Evolutionary conservation across 441 rosid species (phyloP).

Genomic region (Rhodomyrtus psidioides): DNA sequence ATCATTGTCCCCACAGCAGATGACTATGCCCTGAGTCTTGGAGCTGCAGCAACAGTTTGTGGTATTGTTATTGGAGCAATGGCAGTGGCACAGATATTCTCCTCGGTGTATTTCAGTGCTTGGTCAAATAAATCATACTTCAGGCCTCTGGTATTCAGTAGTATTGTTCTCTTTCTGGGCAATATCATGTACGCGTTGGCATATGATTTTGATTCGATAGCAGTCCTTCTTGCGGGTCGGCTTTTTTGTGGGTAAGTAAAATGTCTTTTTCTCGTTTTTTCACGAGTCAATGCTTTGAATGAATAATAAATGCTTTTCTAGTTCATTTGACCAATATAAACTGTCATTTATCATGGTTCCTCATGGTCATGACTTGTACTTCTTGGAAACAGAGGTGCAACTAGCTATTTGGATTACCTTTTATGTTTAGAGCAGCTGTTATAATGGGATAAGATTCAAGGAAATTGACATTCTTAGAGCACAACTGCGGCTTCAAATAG

Average conservation of each 20-base stretch:
- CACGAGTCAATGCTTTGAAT: neutral
- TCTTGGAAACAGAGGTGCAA: neutral
- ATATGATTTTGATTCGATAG: slow-evolving; percentile 65
- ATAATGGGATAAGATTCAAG: neutral
- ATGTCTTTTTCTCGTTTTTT: neutral
- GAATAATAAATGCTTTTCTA: neutral
- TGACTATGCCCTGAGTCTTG: slow-evolving; percentile 90
- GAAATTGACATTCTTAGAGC: neutral
- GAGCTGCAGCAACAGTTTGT: slow-evolving; percentile 99
- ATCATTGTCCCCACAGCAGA: slow-evolving; percentile 97
- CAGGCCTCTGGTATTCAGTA: slow-evolving; percentile 91
- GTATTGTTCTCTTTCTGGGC: slow-evolving; percentile 70
- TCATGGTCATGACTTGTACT: neutral
- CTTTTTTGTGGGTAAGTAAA: slow-evolving; percentile 85
- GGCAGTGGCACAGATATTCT: slow-evolving; percentile 97
- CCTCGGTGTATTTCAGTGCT: slow-evolving; percentile 95
- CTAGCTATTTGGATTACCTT: neutral
- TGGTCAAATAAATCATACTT: slow-evolving; percentile 97
- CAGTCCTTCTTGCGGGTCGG: slow-evolving; percentile 77
- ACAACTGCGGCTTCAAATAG: neutral
- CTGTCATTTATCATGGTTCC: neutral
- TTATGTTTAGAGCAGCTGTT: neutral
- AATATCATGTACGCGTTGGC: slow-evolving; percentile 93
- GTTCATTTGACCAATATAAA: neutral
- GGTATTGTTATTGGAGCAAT: slow-evolving; percentile 96